Base-by-base conservation (phyloP, 139 green algal genomes). In the Pleodorina starrii region DNA sequence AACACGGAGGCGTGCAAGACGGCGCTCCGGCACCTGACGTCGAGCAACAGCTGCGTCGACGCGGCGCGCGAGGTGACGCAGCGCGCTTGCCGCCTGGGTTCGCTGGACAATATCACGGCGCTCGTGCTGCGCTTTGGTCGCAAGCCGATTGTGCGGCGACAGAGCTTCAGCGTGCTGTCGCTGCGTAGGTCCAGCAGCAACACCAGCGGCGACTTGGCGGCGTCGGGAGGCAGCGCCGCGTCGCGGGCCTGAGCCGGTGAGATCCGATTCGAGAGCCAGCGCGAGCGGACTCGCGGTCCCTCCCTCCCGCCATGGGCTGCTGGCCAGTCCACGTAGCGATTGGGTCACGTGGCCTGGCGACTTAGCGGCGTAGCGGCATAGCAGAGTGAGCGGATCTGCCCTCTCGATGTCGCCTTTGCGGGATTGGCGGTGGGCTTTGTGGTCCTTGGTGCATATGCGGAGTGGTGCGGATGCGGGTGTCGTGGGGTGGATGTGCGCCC, bases 1-100 rank as follows among this genome's bases (percentile, higher is more conserved):
- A 88, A 79, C 68, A 19, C 21, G 12, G 82, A 88, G n/a, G 82
- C 82, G 7, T 88, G 82, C 82, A 68, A 50, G 32, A 88, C 82
- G 5, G 82, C 66, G 44, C 17, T 88, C 43, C 63, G 82, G 17
- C 46, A 50, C 19, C 82, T 88, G 42, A 69, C 32, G 23, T 43
- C 19, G 35, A 88, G 44, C 68, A 88, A 80, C 60, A 80, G 44
- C n/a, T 88, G 82, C 43, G 3, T 43, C 0, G 82, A 88, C 35
- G 82, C 82, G 10, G 82, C 82, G 23, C 63, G 82, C 44, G 82
- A 80, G 44, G 60, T 88, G 5, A 40, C 66, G 32, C 66, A 88
- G 35, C 82, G 82, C 32, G 82, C 82, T 1, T 69, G 46, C 32
- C n/a, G 66, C 21, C 44, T 80, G 42, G 82, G 66, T 17, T 71